Conservation (phyloP, 1,284 basidiomycete species). For the Leccinum insolens region DNA sequence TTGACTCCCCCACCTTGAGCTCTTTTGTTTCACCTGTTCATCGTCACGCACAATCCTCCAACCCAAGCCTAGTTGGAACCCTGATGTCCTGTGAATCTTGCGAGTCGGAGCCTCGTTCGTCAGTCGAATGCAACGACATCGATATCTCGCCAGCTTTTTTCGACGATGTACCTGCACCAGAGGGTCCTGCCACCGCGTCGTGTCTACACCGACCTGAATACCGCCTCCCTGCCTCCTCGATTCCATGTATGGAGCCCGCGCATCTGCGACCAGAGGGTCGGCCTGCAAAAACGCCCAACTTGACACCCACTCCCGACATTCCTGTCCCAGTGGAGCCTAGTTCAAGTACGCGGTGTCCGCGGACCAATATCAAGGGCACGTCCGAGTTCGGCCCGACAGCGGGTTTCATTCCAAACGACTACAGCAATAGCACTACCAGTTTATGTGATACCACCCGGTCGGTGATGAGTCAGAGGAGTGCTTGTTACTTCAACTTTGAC, state of each 20-base stretch:
- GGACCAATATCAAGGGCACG: not conserved
- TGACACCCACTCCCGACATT: not conserved
- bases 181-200: constrained; percentile 54
- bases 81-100: constrained; percentile 22
- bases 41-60: constrained; percentile 15
- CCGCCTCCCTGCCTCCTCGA: constrained; percentile 20
- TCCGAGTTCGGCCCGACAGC: constrained; percentile 31
- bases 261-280: constrained; percentile 19
- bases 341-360: constrained; percentile 4
- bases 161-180: constrained; percentile 56
- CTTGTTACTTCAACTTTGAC: constrained; percentile 33
- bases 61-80: constrained; percentile 1
- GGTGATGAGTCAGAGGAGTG: constrained; percentile 20
- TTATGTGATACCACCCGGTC: constrained; percentile 12
- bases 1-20: constrained; percentile 15
- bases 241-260: constrained; percentile 32
- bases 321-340: constrained; percentile 6
- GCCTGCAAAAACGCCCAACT: not conserved
- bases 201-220: constrained; percentile 33
- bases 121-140: constrained; percentile 34
- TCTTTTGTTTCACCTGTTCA: constrained; percentile 6
- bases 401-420: constrained; percentile 29
- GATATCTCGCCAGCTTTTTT: constrained; percentile 67
- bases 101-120: constrained; percentile 17
- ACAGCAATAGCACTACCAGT: constrained; percentile 11